phyloP scores from a whole-genome alignment of 768 basidiomycete genomes.

The Leccinum obscurum region DNA sequence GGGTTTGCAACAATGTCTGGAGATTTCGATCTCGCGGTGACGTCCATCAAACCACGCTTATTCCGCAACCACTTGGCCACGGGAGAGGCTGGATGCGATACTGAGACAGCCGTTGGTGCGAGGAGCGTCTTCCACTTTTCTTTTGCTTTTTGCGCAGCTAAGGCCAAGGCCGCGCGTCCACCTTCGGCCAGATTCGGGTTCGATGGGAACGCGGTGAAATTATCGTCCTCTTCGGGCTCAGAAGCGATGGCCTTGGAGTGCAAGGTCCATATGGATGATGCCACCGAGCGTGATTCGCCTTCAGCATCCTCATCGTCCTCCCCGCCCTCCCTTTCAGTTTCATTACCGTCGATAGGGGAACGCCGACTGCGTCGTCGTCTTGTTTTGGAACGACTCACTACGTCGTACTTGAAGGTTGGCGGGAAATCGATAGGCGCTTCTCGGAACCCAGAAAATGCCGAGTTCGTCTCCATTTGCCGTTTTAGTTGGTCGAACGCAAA shows the following conservation, averaged over 20 bases:
- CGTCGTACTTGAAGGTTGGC: constrained; percentile 94
- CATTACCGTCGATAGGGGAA: constrained; percentile 39
- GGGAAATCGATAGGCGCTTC: constrained; percentile 85
- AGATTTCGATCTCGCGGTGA: constrained; percentile 16
- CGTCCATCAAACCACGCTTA: constrained; percentile 21
- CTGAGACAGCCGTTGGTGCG: constrained; percentile 34
- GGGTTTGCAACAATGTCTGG: constrained; percentile 28
- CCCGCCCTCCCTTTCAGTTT: constrained; percentile 39
- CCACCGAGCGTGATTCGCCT: constrained; percentile 51
- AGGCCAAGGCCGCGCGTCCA: constrained; percentile 39
- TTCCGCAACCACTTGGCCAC: constrained; percentile 33
- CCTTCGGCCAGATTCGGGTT: constrained; percentile 31
- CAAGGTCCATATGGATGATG: constrained; percentile 50
- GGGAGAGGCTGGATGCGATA: constrained; percentile 28
- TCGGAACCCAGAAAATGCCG: constrained; percentile 73
- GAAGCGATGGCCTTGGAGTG: constrained; percentile 38
- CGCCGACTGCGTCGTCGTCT: constrained; percentile 39
- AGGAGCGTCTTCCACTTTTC: constrained; percentile 53
- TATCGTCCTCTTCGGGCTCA: constrained; percentile 45
- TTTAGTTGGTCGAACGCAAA: constrained; percentile 89
- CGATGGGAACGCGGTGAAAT: constrained; percentile 29
- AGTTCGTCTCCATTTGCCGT: constrained; percentile 66
- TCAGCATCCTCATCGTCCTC: constrained; percentile 41
- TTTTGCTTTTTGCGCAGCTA: constrained; percentile 56
- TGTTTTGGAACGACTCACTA: constrained; percentile 54